Percentiles rank a stretch among this genome's conserved stretches.
phyloP scores from a whole-genome alignment of 176 grass and related monocot genomes.

The Juncus inflexus region DNA sequence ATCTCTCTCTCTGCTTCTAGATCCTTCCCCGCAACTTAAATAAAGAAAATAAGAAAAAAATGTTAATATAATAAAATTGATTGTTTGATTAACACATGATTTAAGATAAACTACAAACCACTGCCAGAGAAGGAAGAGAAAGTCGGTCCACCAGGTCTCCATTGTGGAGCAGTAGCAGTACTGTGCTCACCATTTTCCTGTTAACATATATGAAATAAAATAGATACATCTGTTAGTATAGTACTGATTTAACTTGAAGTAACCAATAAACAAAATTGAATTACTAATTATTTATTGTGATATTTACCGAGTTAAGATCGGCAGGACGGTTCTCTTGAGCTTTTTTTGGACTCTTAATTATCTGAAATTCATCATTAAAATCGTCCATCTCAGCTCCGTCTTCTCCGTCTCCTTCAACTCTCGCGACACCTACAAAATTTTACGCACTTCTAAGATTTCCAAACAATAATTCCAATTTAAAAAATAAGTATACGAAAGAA shows the following conservation, averaged over 20 bases:
- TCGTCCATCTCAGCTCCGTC: conserved; percentile 73
- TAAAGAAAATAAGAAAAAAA: background rate
- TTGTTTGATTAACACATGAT: background rate
- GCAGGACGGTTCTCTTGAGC: conserved; percentile 43
- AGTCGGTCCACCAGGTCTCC: conserved; percentile 49
- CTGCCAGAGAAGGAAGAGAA: conserved; percentile 83
- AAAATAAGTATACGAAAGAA: background rate
- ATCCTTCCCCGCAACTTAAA: conserved; percentile 83
- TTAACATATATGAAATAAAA: background rate
- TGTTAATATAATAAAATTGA: background rate
- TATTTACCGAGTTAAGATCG: conserved; percentile 68
- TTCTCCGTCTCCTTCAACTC: conserved; percentile 65
- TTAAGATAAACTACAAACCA: conserved; percentile 36
- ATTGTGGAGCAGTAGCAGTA: conserved; percentile 29
- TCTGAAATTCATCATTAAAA: conserved; percentile 67
- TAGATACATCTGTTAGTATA: background rate
- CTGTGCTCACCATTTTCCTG: conserved; percentile 78
- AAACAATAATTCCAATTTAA: background rate
- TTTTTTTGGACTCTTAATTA: conserved; percentile 52
- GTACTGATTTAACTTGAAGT: background rate
- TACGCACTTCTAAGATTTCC: background rate
- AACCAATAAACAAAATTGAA: background rate
- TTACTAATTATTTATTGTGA: conserved; percentile 9
- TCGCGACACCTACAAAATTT: conserved; percentile 41
- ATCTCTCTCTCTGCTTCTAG: conserved; percentile 79